These are phyloP conservation scores for Yamadazyma takamatsuzukensis DNA, from an alignment of 805 yeast species.

Conservation along the genomic window DNA sequence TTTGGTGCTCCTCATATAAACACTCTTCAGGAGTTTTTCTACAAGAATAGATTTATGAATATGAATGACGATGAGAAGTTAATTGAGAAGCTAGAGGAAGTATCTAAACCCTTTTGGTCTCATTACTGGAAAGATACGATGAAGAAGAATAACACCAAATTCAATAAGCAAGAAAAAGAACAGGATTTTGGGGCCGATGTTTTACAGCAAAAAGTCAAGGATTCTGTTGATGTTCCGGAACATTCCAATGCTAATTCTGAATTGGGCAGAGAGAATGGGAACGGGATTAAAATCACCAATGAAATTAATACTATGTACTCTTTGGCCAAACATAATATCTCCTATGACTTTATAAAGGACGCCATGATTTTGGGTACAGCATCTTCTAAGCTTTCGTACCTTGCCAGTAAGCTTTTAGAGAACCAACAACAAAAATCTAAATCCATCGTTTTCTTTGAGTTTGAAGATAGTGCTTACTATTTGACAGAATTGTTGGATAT, in stretches of 20 bases:
- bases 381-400: constrained; percentile 60
- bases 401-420: constrained; percentile 51
- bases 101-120: constrained; percentile 48
- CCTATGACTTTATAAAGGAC: constrained; percentile 18
- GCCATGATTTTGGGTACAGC: constrained; percentile 56
- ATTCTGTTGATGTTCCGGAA: constrained; percentile 7
- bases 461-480: constrained; percentile 68
- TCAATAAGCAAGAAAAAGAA: constrained; percentile 30
- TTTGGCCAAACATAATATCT: constrained; percentile 12
- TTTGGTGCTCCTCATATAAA: constrained; percentile 61
- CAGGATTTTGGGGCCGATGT: constrained; percentile 9
- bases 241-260: constrained; percentile 2
- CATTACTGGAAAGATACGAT: constrained; percentile 47
- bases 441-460: constrained; percentile 64
- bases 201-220: constrained; percentile 10
- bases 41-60: constrained; percentile 46
- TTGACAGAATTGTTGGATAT: constrained; percentile 62
- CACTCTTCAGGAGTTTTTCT: constrained; percentile 49
- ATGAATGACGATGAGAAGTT: constrained; percentile 25
- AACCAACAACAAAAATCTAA: constrained; percentile 47
- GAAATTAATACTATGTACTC: constrained; percentile 20
- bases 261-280: constrained; percentile 16
- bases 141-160: constrained; percentile 33
- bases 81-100: constrained; percentile 24
- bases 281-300: constrained; percentile 17